phyloP scores from a whole-genome alignment of 2,329 filamentous ascomycete genomes.

The Ophiocordyceps camponoti-rufipedis region DNA sequence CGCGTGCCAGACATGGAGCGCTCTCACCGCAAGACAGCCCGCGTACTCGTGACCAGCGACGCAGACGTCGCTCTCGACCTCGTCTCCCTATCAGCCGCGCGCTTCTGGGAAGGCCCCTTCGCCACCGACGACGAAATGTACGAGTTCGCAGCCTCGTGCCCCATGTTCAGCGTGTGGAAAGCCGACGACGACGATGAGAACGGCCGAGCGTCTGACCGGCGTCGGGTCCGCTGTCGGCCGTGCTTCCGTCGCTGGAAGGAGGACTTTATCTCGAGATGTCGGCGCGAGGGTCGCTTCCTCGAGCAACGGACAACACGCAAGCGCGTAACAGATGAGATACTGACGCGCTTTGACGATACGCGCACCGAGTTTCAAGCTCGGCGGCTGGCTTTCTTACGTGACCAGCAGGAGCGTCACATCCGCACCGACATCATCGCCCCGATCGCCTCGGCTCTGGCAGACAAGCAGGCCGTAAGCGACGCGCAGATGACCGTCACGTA shows the following conservation, averaged over 20 bases:
- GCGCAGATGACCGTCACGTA: constrained; percentile 6
- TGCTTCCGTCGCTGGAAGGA: constrained; percentile 43
- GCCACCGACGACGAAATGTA: constrained; percentile 35
- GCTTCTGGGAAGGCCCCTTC: constrained; percentile 38
- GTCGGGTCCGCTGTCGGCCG: constrained; percentile 32
- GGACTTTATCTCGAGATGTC: constrained; percentile 39
- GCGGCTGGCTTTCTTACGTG: constrained; percentile 20
- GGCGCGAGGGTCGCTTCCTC: constrained; percentile 17
- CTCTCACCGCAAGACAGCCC: constrained; percentile 33
- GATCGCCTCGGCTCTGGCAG: constrained; percentile 6
- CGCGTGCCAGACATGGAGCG: constrained; percentile 51
- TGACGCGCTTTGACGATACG: constrained; percentile 28
- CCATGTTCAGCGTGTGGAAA: constrained; percentile 32
- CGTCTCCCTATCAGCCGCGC: constrained; percentile 33
- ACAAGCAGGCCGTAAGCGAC: constrained; percentile 3
- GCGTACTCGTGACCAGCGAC: constrained; percentile 40
- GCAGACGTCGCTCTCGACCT: constrained; percentile 40
- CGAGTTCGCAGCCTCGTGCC: constrained; percentile 37
- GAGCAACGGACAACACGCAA: constrained; percentile 17
- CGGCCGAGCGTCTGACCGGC: constrained; percentile 32
- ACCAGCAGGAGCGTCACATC: constrained; percentile 22
- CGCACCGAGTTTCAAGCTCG: constrained; percentile 23
- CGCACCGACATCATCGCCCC: constrained; percentile 27
- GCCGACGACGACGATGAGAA: constrained; percentile 7
- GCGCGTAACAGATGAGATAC: constrained; percentile 31